A percentile compares a stretch with the other conserved stretches of the same genome.
phyloP scores from a whole-genome alignment of 345 rosid species.

The Odontarrhena argentea region DNA sequence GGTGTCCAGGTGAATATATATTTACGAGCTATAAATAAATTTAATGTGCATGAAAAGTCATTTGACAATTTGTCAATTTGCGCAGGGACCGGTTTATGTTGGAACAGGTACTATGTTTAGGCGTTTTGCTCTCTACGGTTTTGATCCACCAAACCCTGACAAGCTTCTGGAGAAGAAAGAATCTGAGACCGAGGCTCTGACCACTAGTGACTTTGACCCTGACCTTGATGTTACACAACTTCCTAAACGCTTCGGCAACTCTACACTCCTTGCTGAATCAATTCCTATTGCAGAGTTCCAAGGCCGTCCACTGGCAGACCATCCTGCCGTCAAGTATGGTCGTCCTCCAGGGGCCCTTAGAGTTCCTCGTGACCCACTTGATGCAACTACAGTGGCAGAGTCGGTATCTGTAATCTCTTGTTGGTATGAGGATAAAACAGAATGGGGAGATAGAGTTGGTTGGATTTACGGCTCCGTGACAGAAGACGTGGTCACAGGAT shows the following conservation, averaged over 20 bases:
- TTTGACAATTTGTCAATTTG: background rate
- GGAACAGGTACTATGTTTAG: slow-evolving; percentile 96
- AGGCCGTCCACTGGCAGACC: slow-evolving; percentile 89
- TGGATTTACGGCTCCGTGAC: slow-evolving; percentile 99
- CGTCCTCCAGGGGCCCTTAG: slow-evolving; percentile 86
- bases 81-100: slow-evolving; percentile 87
- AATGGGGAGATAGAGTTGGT: slow-evolving; percentile 96
- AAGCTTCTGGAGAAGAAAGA: slow-evolving; percentile 42
- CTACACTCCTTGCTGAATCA: slow-evolving; percentile 81
- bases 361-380: slow-evolving; percentile 83
- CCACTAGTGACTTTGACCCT: slow-evolving; percentile 75
- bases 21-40: background rate
- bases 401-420: slow-evolving; percentile 92
- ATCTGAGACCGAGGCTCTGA: slow-evolving; percentile 66
- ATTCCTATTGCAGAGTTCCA: slow-evolving; percentile 85
- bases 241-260: slow-evolving; percentile 91
- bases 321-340: slow-evolving; percentile 81
- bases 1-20: slow-evolving; percentile 70
- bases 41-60: background rate
- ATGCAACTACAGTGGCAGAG: slow-evolving; percentile 85
- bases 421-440: slow-evolving; percentile 98
- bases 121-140: slow-evolving; percentile 89
- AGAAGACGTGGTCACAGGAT: slow-evolving; percentile 97
- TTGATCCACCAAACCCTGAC: slow-evolving; percentile 72
- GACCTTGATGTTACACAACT: slow-evolving; percentile 76